phyloP scores from a whole-genome alignment of 495 filamentous ascomycete species.

The Collariella sp. region DNA sequence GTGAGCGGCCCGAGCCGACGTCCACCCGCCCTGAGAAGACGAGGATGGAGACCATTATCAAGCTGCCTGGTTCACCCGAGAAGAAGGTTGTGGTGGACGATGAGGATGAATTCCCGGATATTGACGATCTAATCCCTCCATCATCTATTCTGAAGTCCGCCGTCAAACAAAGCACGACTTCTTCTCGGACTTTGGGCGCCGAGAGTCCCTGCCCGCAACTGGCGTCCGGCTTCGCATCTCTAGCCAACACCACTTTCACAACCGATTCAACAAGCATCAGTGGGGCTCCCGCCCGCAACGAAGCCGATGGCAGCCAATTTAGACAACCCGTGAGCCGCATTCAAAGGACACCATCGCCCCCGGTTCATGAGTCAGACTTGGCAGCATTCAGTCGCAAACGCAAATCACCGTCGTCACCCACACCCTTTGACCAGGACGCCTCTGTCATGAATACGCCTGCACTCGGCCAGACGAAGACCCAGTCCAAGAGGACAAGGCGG shows the following conservation, averaged over 20 bases:
- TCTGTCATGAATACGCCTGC: neutral
- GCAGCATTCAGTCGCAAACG: conserved; percentile 12
- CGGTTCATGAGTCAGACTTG: neutral
- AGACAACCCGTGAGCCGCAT: neutral
- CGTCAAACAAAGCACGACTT: conserved; percentile 1
- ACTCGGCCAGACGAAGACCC: neutral
- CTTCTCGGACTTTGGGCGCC: neutral
- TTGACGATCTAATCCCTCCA: conserved; percentile 27
- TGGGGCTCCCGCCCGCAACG: neutral
- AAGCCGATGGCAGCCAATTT: neutral
- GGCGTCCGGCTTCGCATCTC: neutral
- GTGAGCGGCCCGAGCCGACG: conserved; percentile 25
- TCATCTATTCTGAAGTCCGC: conserved; percentile 6
- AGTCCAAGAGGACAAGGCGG: conserved; percentile 11
- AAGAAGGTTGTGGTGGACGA: conserved; percentile 3
- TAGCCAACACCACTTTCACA: neutral
- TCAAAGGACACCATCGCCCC: neutral
- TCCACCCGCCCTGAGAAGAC: conserved; percentile 53
- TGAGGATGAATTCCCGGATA: conserved; percentile 35
- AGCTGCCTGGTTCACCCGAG: conserved; percentile 41
- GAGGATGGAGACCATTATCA: neutral
- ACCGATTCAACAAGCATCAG: neutral
- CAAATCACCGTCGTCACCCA: conserved; percentile 13
- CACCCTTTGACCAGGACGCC: neutral
- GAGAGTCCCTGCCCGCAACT: conserved; percentile 1